Percentiles rank a stretch among this genome's conserved stretches.
These are phyloP conservation scores for Penicillium chermesinum DNA, from an alignment of 495 filamentous ascomycete species.

Conservation along the genomic window DNA sequence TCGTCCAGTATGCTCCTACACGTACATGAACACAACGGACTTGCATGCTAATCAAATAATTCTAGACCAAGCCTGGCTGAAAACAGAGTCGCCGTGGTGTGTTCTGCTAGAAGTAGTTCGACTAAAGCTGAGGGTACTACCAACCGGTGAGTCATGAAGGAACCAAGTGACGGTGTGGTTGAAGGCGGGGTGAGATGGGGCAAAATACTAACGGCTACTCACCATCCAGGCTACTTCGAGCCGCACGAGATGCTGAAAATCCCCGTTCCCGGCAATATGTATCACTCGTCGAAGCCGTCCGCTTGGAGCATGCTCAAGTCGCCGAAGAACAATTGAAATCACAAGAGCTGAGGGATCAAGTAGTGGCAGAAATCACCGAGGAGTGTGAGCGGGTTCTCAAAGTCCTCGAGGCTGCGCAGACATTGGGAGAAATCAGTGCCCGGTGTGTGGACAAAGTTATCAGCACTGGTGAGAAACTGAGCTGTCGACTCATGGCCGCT, in stretches of 20 bases:
- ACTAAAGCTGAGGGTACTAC: conserved; percentile 92
- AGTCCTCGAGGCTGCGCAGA: conserved; percentile 56
- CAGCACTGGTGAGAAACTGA: conserved; percentile 89
- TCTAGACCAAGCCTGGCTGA: conserved; percentile 59
- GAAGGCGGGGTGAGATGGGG: neutral
- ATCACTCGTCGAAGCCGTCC: conserved; percentile 67
- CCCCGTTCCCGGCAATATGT: conserved; percentile 58
- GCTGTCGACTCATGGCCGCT: conserved; percentile 80
- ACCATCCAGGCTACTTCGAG: conserved; percentile 54
- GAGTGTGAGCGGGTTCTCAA: conserved; percentile 64
- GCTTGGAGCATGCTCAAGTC: conserved; percentile 65
- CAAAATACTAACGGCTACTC: neutral
- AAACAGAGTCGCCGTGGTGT: conserved; percentile 78
- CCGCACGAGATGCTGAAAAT: conserved; percentile 63
- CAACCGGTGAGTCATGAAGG: conserved; percentile 67
- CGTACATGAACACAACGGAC: neutral
- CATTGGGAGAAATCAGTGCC: conserved; percentile 66
- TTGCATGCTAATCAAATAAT: conserved; percentile 5
- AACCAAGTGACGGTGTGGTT: neutral
- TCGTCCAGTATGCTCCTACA: conserved; percentile 55
- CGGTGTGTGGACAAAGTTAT: conserved; percentile 85
- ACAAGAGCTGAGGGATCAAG: conserved; percentile 49
- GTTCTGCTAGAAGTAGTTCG: conserved; percentile 84
- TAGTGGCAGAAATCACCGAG: conserved; percentile 57
- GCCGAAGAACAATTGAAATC: conserved; percentile 58